These are phyloP conservation scores for Ogataea henricii DNA, from an alignment of 805 yeast species.

Conservation along the genomic window DNA sequence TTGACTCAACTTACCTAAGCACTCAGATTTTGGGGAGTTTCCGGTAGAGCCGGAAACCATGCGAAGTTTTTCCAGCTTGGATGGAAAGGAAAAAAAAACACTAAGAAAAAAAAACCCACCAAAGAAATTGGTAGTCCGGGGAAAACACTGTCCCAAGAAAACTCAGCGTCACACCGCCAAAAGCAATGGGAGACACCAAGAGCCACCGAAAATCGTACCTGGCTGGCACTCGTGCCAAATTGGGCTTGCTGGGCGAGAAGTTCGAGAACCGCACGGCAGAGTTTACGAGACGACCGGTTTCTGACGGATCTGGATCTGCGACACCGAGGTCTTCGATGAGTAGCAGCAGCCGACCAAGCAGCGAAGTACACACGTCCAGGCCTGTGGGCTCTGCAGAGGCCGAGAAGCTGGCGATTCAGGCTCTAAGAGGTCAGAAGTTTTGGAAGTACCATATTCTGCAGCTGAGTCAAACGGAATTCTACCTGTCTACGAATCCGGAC, in stretches of 20 bases:
- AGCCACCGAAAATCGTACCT: conserved; percentile 1
- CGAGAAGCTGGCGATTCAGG: conserved; percentile 1
- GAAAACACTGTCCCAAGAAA: background rate
- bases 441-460: conserved; percentile 68
- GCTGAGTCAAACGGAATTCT: conserved; percentile 51
- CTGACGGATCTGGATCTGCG: conserved; percentile 4
- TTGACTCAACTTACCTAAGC: background rate
- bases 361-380: background rate
- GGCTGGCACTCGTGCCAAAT: conserved; percentile 4
- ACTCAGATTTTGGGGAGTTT: too few relatives aligned
- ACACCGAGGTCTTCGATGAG: background rate
- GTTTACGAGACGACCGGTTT: conserved; percentile 1
- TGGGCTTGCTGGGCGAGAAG: background rate
- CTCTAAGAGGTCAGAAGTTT: conserved; percentile 31
- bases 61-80: background rate
- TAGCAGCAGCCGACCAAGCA: background rate
- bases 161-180: background rate
- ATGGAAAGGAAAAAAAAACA: too few relatives aligned
- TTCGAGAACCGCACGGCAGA: background rate
- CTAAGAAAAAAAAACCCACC: background rate
- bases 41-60: background rate
- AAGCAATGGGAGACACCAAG: background rate
- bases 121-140: background rate
- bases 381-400: background rate
- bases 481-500: conserved; percentile 69